Base-by-base conservation (phyloP, 1,284 basidiomycete genomes). In the Austroboletus rostrupii region DNA sequence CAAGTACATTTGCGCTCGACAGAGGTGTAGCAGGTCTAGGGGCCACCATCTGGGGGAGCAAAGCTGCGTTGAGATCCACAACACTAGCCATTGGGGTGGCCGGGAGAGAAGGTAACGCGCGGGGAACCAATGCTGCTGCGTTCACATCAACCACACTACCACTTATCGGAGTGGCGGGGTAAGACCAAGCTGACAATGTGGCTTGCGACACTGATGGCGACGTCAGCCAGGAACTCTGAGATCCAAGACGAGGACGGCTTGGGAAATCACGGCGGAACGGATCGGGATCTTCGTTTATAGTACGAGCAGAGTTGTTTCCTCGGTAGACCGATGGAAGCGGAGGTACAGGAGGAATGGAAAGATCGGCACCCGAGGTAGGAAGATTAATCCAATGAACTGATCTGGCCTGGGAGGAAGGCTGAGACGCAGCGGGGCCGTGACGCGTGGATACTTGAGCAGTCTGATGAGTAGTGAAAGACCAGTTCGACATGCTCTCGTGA, bases 161-260 rank as follows among this genome's bases (percentile, higher is more conserved):
- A 37, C 67, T 68, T 23, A 67, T 66, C 19, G 66, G 68, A n/a
- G 73, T 74, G 3, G 77, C 65, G 13, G 85, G 78, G 70, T 78
- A 87, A 3, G 83, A 85, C 83, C 85, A 87, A 11, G 77, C 74
- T 33, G 84, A 78, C 20, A 81, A 53, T 0, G 80, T 81, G 11
- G 71, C 68, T 45, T 78, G 79, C 6, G 79, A 77, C n/a, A 73
- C 78, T 39, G 76, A 73, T 3, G 76, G 75, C 12, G 84, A 85
- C 0, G 81, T 83, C 45, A 87, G 63, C 85, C 85, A 87, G 6
- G 85, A 87, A 14, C 72, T 80, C 58, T 85, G 81, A 5, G 84
- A 85, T 12, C 75, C 80, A 33, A 80, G 66, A 35, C 81, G 77
- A 26, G 60, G 60, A 42, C 74, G 72, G 19, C 61, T 59, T 16